Percentiles rank a stretch among this genome's conserved stretches.
Conservation (phyloP, 2,329 filamentous ascomycete species). For the Colletotrichum theobromicola region DNA sequence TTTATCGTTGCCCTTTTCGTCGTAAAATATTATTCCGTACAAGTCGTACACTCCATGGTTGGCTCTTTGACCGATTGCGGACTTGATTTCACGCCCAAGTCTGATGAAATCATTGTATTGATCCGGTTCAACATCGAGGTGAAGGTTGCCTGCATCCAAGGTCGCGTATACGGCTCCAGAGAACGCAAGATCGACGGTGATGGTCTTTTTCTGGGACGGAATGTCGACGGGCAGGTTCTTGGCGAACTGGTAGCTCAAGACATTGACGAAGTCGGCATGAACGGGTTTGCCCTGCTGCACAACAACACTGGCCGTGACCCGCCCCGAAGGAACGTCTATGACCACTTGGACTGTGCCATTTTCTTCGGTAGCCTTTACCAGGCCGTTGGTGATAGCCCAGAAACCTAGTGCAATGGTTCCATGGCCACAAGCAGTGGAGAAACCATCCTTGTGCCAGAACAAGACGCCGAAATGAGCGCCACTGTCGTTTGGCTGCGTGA, state of each 20-base stretch:
- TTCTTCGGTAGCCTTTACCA: not conserved
- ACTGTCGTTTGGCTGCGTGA: slow-evolving; percentile 25
- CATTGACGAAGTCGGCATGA: slow-evolving; percentile 11
- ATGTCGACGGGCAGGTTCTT: not conserved
- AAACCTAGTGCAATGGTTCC: slow-evolving; percentile 31
- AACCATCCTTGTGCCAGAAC: slow-evolving; percentile 33
- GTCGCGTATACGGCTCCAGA: slow-evolving; percentile 10
- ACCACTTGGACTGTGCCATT: slow-evolving; percentile 1
- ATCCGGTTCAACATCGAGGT: not conserved
- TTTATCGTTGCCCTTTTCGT: not conserved
- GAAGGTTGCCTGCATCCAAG: not conserved
- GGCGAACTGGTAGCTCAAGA: slow-evolving; percentile 1
- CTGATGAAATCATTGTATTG: not conserved
- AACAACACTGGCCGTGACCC: not conserved
- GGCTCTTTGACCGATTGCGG: not conserved
- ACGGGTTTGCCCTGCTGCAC: not conserved
- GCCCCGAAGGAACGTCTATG: slow-evolving; percentile 12
- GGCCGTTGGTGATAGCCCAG: slow-evolving; percentile 23
- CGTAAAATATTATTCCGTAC: slow-evolving; percentile 16
- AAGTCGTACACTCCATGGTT: not conserved
- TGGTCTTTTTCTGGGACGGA: not conserved
- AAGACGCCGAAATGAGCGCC: slow-evolving; percentile 28
- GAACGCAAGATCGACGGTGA: slow-evolving; percentile 2
- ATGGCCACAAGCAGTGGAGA: slow-evolving; percentile 31
- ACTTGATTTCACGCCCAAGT: slow-evolving; percentile 10